Evolutionary conservation across 371 early-diverging fungal species (phyloP).

Genomic region (Encephalitozoon intestinalis): DNA sequence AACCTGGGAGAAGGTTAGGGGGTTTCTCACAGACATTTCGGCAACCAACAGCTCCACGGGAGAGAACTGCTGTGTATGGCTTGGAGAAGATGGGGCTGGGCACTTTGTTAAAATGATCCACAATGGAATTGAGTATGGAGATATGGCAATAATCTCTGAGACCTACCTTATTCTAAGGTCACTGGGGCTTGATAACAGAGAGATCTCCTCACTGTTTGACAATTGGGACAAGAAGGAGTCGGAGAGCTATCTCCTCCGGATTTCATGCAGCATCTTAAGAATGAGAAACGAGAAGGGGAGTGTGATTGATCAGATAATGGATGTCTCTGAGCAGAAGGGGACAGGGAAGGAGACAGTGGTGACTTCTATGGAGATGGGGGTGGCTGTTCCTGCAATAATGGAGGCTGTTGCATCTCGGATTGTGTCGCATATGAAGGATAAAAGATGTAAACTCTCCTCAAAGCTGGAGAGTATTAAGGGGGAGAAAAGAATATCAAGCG

Average conservation of each 20-base stretch:
- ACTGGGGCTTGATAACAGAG: constrained; percentile 69
- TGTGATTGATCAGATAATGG: constrained; percentile 83
- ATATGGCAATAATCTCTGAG: constrained; percentile 95
- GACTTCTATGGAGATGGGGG: constrained; percentile 78
- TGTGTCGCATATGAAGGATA: constrained; percentile 81
- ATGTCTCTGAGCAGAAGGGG: constrained; percentile 90
- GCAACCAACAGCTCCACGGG: constrained; percentile 71
- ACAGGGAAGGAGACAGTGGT: constrained; percentile 95
- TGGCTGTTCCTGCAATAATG: constrained; percentile 84
- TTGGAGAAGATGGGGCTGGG: constrained; percentile 89
- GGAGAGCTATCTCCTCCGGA: constrained; percentile 90
- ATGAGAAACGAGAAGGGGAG: constrained; percentile 73
- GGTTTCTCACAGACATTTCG: constrained; percentile 83
- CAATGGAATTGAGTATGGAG: constrained; percentile 98
- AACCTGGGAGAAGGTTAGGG: constrained; percentile 72
- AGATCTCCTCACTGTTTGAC: constrained; percentile 75
- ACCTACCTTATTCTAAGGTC: constrained; percentile 79
- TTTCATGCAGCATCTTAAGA: constrained; percentile 77
- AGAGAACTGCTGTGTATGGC: constrained; percentile 94
- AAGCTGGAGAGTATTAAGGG: constrained; percentile 55
- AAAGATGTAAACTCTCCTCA: constrained; percentile 75
- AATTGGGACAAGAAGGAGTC: constrained; percentile 81
- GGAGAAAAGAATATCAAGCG: constrained; percentile 63
- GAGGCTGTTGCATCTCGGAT: constrained; percentile 92
- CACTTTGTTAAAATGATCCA: constrained; percentile 99